Evolutionary conservation across 768 basidiomycete genomes (phyloP).

Genomic region (Kwoniella sp.): DNA sequence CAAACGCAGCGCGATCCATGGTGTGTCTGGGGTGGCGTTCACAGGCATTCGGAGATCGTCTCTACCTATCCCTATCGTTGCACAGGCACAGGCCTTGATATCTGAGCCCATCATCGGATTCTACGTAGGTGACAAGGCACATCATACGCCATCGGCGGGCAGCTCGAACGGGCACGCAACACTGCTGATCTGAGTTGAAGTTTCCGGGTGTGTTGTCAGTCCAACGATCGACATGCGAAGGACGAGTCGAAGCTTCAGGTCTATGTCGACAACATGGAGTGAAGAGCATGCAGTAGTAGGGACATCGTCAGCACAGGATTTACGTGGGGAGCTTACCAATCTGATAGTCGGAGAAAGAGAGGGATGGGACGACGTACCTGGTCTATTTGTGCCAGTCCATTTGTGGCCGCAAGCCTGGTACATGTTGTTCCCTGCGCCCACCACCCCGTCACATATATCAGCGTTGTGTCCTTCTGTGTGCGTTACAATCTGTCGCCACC

Average conservation of each 20-base stretch:
- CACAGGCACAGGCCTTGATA: too few relatives aligned
- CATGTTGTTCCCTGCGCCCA: constrained; percentile 51
- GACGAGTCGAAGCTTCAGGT: constrained; percentile 67
- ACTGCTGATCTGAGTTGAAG: constrained; percentile 65
- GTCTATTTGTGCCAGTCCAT: constrained; percentile 49
- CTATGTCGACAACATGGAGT: too few relatives aligned
- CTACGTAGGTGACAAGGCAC: too few relatives aligned
- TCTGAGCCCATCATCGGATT: too few relatives aligned
- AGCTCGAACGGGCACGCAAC: constrained; percentile 70
- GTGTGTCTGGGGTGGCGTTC: too few relatives aligned
- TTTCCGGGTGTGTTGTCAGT: constrained; percentile 62
- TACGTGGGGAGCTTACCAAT: too few relatives aligned
- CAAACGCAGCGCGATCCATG: too few relatives aligned
- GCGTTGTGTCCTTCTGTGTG: background rate
- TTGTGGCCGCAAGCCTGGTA: constrained; percentile 53
- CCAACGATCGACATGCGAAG: constrained; percentile 74
- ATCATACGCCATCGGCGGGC: constrained; percentile 19
- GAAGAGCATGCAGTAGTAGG: background rate
- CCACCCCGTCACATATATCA: constrained; percentile 1
- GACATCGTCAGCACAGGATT: background rate
- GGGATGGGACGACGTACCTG: constrained; percentile 30
- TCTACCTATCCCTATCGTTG: too few relatives aligned
- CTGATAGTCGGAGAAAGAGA: background rate
- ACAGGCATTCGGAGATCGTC: too few relatives aligned
- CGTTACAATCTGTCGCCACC: too few relatives aligned